Evolutionary conservation across 148 eudicot species (phyloP).

Genomic region (Persicaria tinctoria): DNA sequence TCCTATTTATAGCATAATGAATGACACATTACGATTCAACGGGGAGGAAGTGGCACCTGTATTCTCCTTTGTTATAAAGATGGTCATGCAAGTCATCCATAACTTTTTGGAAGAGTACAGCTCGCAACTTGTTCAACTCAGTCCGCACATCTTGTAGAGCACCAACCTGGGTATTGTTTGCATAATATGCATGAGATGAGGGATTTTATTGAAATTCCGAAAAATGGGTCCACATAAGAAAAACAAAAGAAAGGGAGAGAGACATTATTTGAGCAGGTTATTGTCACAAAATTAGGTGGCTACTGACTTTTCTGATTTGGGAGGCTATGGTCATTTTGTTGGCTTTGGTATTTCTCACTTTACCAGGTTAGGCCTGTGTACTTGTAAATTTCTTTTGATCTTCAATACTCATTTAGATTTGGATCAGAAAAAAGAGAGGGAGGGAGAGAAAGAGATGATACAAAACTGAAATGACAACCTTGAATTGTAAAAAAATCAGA

Average conservation of each 20-base stretch:
- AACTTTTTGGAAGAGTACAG: constrained; percentile 76
- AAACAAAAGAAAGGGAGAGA: neutral
- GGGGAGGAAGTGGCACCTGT: constrained; percentile 39
- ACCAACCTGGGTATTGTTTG: constrained; percentile 55
- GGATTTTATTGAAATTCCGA: neutral
- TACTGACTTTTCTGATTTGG: too few species aligned
- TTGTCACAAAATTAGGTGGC: too few species aligned
- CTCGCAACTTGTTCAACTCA: constrained; percentile 80
- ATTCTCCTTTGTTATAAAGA: constrained; percentile 91
- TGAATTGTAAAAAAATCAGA: neutral
- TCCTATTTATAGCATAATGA: too few species aligned
- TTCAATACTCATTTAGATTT: too few species aligned
- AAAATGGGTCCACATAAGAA: neutral
- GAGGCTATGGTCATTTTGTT: too few species aligned
- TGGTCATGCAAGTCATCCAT: constrained; percentile 96
- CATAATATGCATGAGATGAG: constrained; percentile 1
- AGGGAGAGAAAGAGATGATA: neutral
- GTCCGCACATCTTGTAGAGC: constrained; percentile 98
- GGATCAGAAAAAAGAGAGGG: neutral
- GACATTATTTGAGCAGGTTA: too few species aligned
- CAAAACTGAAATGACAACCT: neutral
- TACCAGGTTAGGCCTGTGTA: too few species aligned
- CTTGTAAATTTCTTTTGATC: too few species aligned
- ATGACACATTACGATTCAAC: neutral
- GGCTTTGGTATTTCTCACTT: too few species aligned